Conservation (phyloP, 768 basidiomycete genomes). For the Leccinellum albellum region DNA sequence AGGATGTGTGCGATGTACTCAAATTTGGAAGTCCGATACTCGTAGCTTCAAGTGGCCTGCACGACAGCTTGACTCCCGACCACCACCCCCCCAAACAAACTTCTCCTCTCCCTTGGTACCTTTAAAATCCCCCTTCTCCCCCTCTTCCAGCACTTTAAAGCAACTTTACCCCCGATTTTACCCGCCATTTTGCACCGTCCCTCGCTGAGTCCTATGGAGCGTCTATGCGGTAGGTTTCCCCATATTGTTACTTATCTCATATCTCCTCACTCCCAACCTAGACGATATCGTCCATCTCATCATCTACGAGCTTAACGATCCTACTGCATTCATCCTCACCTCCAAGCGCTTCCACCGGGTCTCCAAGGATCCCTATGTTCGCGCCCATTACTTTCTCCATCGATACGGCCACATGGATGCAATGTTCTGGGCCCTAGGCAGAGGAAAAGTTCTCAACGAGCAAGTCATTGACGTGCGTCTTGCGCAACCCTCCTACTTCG, state of each 20-base stretch:
- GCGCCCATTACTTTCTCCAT: slow-evolving; percentile 73
- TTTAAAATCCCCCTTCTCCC: background rate
- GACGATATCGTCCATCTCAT: slow-evolving; percentile 71
- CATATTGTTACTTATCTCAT: slow-evolving; percentile 3
- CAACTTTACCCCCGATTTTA: slow-evolving; percentile 2
- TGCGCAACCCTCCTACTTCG: slow-evolving; percentile 17
- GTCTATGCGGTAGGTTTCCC: slow-evolving; percentile 57
- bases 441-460: slow-evolving; percentile 61
- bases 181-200: background rate
- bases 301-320: slow-evolving; percentile 68
- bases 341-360: slow-evolving; percentile 59
- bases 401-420: slow-evolving; percentile 71
- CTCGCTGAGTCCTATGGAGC: slow-evolving; percentile 44
- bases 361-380: slow-evolving; percentile 70
- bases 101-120: slow-evolving; percentile 8
- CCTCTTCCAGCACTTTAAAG: background rate
- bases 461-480: slow-evolving; percentile 64
- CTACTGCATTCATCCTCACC: slow-evolving; percentile 52
- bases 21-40: slow-evolving; percentile 37
- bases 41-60: slow-evolving; percentile 27
- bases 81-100: slow-evolving; percentile 35
- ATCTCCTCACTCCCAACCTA: slow-evolving; percentile 18
- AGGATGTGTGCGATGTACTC: slow-evolving; percentile 25
- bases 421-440: slow-evolving; percentile 70
- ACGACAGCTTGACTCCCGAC: slow-evolving; percentile 33